phyloP scores from a whole-genome alignment of 2,329 filamentous ascomycete genomes.

The Ceratocystis cacaofunesta region DNA sequence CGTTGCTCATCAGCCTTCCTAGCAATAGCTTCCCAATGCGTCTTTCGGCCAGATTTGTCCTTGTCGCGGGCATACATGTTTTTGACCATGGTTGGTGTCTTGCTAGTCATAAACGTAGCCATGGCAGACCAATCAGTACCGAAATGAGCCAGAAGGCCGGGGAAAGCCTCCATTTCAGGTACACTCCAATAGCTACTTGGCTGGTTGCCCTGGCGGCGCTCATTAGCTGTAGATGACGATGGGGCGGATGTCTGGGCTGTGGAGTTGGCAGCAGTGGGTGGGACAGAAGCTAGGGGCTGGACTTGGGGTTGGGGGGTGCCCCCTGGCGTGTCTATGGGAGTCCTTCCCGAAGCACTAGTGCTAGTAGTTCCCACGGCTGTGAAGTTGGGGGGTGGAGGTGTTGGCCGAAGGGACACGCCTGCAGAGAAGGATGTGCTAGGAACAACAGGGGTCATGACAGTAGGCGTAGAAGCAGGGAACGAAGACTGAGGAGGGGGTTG shows the following conservation, averaged over 20 bases:
- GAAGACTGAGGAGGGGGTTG: slow-evolving; percentile 27
- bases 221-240: slow-evolving; percentile 33
- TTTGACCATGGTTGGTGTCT: slow-evolving; percentile 74
- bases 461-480: slow-evolving; percentile 19
- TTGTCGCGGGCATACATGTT: slow-evolving; percentile 53
- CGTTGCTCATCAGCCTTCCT: slow-evolving; percentile 44
- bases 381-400: slow-evolving; percentile 11
- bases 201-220: slow-evolving; percentile 40
- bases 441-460: background rate
- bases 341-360: background rate
- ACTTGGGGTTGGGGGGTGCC: background rate
- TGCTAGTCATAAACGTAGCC: slow-evolving; percentile 65
- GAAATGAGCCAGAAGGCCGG: slow-evolving; percentile 54
- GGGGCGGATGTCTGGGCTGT: slow-evolving; percentile 24
- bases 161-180: slow-evolving; percentile 64
- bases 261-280: slow-evolving; percentile 25
- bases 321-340: background rate
- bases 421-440: background rate
- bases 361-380: background rate
- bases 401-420: slow-evolving; percentile 2
- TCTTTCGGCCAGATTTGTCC: slow-evolving; percentile 37
- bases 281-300: slow-evolving; percentile 17
- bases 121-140: slow-evolving; percentile 67
- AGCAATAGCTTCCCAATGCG: slow-evolving; percentile 43
- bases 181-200: slow-evolving; percentile 81